Conservation (phyloP, 2,329 filamentous ascomycete genomes). For the Colletotrichum gigasporum region DNA sequence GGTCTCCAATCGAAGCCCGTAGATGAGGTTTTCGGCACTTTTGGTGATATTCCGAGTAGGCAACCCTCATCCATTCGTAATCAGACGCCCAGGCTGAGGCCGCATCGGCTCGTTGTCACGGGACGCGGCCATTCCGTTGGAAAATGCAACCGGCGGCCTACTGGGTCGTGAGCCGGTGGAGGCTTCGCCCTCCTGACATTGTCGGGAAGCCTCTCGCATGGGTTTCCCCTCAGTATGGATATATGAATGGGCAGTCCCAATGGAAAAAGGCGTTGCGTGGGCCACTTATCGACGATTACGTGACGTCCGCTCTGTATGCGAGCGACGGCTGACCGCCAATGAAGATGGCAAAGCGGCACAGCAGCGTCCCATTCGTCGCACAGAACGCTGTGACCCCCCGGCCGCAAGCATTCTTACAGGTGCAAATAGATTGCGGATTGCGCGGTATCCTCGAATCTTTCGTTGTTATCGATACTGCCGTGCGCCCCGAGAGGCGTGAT, state of each 20-base stretch:
- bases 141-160: neutral
- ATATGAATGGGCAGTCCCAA: neutral
- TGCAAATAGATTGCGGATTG: conserved; percentile 14
- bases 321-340: conserved; percentile 24
- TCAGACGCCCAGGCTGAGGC: conserved; percentile 2
- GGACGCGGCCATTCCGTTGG: conserved; percentile 15
- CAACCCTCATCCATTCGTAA: conserved; percentile 17
- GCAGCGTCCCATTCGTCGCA: conserved; percentile 23
- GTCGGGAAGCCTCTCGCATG: neutral
- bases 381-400: neutral
- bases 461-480: conserved; percentile 9
- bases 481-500: conserved; percentile 4
- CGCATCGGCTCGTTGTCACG: conserved; percentile 27
- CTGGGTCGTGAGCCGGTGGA: neutral
- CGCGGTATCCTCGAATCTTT: conserved; percentile 17
- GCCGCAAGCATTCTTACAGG: neutral
- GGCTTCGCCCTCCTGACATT: neutral
- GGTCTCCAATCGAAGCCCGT: conserved; percentile 20
- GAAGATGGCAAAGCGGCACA: conserved; percentile 16
- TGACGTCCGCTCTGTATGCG: conserved; percentile 10
- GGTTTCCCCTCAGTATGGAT: neutral
- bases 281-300: conserved; percentile 23
- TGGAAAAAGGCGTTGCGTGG: neutral
- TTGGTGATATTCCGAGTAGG: conserved; percentile 9
- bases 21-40: conserved; percentile 7